Base-by-base conservation (phyloP, 2,329 filamentous ascomycete species). In the Setomelanomma holmii region DNA sequence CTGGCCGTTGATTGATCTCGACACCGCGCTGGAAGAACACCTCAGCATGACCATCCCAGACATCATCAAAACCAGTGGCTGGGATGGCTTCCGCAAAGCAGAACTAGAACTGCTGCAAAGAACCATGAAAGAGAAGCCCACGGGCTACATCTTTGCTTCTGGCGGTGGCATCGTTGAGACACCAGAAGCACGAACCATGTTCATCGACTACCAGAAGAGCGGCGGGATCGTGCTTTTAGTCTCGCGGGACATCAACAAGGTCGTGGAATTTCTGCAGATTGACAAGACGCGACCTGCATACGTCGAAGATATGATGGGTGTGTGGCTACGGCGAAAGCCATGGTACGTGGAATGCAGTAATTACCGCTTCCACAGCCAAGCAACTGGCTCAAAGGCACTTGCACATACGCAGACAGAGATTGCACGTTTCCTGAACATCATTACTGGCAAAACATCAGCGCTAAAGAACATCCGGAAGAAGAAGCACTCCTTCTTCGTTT, bases 331-430 rank as follows among this genome's bases (percentile, higher is more conserved):
- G 46, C 87, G 95, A 33, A 95, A 92, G 73, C 89, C 88, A 3
- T 96, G 91, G 87, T 98, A 91, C 75, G 83, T 90, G 51, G 86
- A 93, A 72, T 98, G 95, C 80, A 97, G 93, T 79, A 99, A 96
- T 71, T 89, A 91, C 65, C 87, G 96, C 64, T 98, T 96, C 78
- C 90, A 93, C 78, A 96, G 90, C 73, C 91, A 91, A 44, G 86
- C 79, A 40, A 79, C 83, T 2, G 80, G 80, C 34, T 74, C 80
- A 19, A 75, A 64, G 8, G 79, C 79, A 30, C 74, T 86, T 45
- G 75, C 79, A 11, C 77, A 80, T 51, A 80, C 84, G 22, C 80
- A 88, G 33, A 78, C 85, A 41, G 89, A 93, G 67, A 95, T 96
- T 66, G 79, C 80, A 16, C 85, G 87, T 41, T 93, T 96, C 71